Base-by-base conservation (phyloP, 345 rosid genomes). In the Dipteronia sinensis region DNA sequence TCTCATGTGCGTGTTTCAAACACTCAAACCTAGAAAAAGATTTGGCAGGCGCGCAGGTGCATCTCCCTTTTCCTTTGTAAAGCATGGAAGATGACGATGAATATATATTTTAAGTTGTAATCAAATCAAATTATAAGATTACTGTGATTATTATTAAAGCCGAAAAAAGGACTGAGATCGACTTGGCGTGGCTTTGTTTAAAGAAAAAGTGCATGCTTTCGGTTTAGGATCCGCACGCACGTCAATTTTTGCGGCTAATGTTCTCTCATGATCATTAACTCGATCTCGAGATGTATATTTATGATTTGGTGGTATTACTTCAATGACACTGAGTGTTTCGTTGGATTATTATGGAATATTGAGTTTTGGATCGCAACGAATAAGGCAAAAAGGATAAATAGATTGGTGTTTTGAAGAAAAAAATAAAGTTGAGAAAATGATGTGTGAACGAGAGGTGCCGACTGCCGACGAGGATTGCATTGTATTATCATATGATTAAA, bases 221-320 rank as follows among this genome's bases (percentile, higher is more conserved):
- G 74, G 74, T 62, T 71, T 71, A 47, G 74, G 74, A 61, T 53
- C 46, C 12, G 3, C 5, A 19, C 17, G 5, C 5, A 19, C 38
- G 74, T 71, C 74, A 71, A 55, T 53, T 71, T 55, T 71, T 71
- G 64, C 74, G 74, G 74, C 74, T 10, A 25, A 20, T 69, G 22
- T 42, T 42, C 34, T 4, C 27, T 6, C 16, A 27, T 3, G 13
- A 34, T 34, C 38, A 34, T 34, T 6, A 34, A 49, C 29, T 1
- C 59, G 2, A 34, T 34, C 38, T 34, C 17, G 13, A 13, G 19
- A 12, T 49, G 38, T 27, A 1, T 34, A 34, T 3, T 12, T 49
- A 15, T 13, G 15, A 49, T 12, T 49, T 49, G 55, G 55, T 4
- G 1, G 13, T 49, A 11, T n/a, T n/a, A 49, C 55, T 49, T 13